These are phyloP conservation scores for Trametes cingulata DNA, from an alignment of 768 basidiomycete genomes.

Conservation along the genomic window DNA sequence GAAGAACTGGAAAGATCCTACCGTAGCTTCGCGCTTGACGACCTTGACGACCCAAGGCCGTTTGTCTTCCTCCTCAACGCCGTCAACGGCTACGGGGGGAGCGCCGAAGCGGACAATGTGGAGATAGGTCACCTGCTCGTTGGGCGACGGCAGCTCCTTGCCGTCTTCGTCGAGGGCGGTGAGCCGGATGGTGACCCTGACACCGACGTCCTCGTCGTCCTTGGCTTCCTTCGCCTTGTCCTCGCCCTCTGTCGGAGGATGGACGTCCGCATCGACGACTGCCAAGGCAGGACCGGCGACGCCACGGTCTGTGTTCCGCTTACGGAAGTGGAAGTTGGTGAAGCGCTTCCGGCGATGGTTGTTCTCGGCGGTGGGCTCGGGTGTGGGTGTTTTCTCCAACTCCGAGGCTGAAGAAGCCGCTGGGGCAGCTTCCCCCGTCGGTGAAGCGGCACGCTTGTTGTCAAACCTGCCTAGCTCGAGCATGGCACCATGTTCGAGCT, in stretches of 20 bases:
- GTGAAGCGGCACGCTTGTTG: slow-evolving; percentile 11
- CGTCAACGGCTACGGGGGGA: slow-evolving; percentile 29
- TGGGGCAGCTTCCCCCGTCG: slow-evolving; percentile 2
- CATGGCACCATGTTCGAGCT: slow-evolving; percentile 73
- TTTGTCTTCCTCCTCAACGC: slow-evolving; percentile 42
- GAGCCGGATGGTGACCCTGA: slow-evolving; percentile 76
- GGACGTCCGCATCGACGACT: slow-evolving; percentile 68
- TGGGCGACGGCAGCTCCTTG: slow-evolving; percentile 62
- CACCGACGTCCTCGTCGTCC: slow-evolving; percentile 58
- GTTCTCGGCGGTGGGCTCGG: slow-evolving; percentile 24
- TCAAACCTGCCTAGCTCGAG: slow-evolving; percentile 83
- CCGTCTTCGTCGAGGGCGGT: slow-evolving; percentile 81
- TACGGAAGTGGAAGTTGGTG: slow-evolving; percentile 67
- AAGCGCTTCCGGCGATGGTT: slow-evolving; percentile 47
- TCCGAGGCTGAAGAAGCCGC: slow-evolving; percentile 14
- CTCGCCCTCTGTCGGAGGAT: slow-evolving; percentile 33
- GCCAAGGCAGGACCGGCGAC: slow-evolving; percentile 78
- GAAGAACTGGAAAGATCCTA: slow-evolving; percentile 33
- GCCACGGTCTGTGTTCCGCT: slow-evolving; percentile 48
- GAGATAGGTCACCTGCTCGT: slow-evolving; percentile 89
- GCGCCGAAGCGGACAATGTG: slow-evolving; percentile 75
- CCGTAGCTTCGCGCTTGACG: slow-evolving; percentile 87
- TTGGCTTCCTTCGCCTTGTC: slow-evolving; percentile 43
- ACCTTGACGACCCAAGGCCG: slow-evolving; percentile 92
- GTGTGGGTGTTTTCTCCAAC: slow-evolving; percentile 15